These are phyloP conservation scores for Coccinonectria pachysandricola DNA, from an alignment of 2,329 filamentous ascomycete species.

Conservation along the genomic window DNA sequence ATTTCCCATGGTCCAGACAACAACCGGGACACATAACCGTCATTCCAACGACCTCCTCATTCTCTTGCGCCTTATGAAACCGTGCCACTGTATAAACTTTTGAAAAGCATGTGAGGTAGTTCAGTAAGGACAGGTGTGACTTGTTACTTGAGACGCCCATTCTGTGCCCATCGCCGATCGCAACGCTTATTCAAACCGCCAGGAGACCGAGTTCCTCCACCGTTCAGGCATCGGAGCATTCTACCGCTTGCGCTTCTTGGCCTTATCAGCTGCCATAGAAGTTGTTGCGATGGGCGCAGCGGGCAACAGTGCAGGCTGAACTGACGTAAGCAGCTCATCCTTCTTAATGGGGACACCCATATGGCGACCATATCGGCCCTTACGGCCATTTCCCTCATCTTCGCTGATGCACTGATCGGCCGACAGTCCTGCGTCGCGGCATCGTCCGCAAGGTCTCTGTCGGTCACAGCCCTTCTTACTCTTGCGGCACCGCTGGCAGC, in stretches of 20 bases:
- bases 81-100: too few relatives aligned
- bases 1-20: too few relatives aligned
- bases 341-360: conserved; percentile 58
- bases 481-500: conserved; percentile 96
- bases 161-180: too few relatives aligned
- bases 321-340: conserved; percentile 35
- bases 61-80: too few relatives aligned
- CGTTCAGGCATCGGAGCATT: neutral
- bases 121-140: too few relatives aligned
- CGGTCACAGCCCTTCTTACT: conserved; percentile 99
- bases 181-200: too few relatives aligned
- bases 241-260: conserved; percentile 53
- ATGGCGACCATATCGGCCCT: conserved; percentile 75
- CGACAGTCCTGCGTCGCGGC: conserved; percentile 89
- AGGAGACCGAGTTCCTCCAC: too few relatives aligned
- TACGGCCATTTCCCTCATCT: conserved; percentile 93
- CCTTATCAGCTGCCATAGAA: conserved; percentile 36
- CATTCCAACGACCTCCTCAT: too few relatives aligned
- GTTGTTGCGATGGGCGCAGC: conserved; percentile 33
- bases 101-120: too few relatives aligned
- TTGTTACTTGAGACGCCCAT: too few relatives aligned
- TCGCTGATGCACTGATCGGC: conserved; percentile 94
- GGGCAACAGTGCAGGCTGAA: conserved; percentile 30
- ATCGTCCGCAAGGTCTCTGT: conserved; percentile 87
- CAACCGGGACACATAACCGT: too few relatives aligned